Evolutionary conservation across 805 yeast genomes (phyloP).

Genomic region (Schizosaccharomyces cryophilus): DNA sequence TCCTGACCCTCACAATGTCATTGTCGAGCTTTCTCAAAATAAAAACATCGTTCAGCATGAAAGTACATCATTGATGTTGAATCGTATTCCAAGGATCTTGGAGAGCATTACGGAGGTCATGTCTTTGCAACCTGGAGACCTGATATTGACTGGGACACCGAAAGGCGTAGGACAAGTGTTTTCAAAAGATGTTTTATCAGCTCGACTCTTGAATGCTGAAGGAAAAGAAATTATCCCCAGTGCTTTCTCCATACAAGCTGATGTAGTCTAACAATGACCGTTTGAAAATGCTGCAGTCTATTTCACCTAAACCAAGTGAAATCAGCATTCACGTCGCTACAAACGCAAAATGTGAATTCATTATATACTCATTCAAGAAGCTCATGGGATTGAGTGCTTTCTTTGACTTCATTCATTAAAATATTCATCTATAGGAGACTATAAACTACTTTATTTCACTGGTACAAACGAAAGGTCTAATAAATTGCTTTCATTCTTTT

Average conservation of each 20-base stretch:
- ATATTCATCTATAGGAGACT: no score
- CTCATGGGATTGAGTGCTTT: no score
- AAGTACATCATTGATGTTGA: slow-evolving; percentile 59
- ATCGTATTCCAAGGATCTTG: slow-evolving; percentile 59
- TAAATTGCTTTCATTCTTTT: no score
- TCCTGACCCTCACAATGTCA: slow-evolving; percentile 49
- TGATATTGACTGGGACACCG: slow-evolving; percentile 88
- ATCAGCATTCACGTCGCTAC: no score
- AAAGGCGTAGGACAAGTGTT: slow-evolving; percentile 74
- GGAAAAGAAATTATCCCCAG: slow-evolving; percentile 24
- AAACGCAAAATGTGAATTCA: no score
- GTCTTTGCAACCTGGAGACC: slow-evolving; percentile 77
- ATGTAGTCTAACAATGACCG: not conserved
- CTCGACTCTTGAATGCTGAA: slow-evolving; percentile 28
- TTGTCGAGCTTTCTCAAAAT: slow-evolving; percentile 40
- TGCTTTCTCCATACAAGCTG: slow-evolving; percentile 10
- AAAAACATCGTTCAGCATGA: slow-evolving; percentile 32
- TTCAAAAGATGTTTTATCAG: slow-evolving; percentile 59
- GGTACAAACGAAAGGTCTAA: no score
- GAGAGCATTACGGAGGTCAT: slow-evolving; percentile 65
- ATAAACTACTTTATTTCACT: no score
- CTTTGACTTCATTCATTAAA: no score
- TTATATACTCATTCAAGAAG: no score
- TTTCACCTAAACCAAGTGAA: no score
- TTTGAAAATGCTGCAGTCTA: not conserved